Evolutionary conservation across 1,284 basidiomycete species (phyloP), one percentile per base, ranked within the genome.

Genomic region (Ceratobasidium sp.): DNA sequence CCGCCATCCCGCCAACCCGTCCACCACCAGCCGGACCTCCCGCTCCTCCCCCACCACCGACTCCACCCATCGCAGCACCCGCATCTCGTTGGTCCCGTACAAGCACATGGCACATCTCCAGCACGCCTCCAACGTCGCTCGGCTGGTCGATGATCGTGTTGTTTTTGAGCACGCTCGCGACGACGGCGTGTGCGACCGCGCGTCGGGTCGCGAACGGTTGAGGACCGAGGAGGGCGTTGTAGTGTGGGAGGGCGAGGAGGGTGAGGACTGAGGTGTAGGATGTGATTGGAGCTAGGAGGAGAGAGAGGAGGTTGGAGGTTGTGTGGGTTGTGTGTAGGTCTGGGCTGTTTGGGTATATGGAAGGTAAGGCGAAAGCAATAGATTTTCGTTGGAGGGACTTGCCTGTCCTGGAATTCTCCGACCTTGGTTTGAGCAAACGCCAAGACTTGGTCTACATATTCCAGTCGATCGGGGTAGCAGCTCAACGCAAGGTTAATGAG

Each of bases 371-470:
- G 42, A 66, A 33, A 26, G 33, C 61, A 33, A 58, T 23, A 39
- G 51, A 20, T 53, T 12, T 67, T 70, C 44, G 46, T 18, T 4
- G 44, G 6, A 53, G 49, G 26, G 9, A 84, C 88, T 73, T 79
- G 93, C 95, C 90, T 95, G 33, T 95, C 93, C 15, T 89, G 86
- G 84, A 92, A 96, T 82, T 97, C 95, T 81, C 92, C 91, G 78
- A 96, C 91, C 85, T 98, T 98, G 58, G 91, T 89, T 6, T 92
- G 91, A 0, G 96, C 95, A 83, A 97, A 98, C 0, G 91, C 91
- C 75, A 98, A 88, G 15, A 98, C 92, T 85, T 98, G 96, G 82
- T 98, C 96, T 53, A 98, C 95, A 83, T 98, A 98, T 87, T 97
- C 96, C 71, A 98, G 89, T 79, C 94, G 89, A 84, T 98, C 96